phyloP scores from a whole-genome alignment of 2,329 filamentous ascomycete genomes.

The Stenocarpella maydis region DNA sequence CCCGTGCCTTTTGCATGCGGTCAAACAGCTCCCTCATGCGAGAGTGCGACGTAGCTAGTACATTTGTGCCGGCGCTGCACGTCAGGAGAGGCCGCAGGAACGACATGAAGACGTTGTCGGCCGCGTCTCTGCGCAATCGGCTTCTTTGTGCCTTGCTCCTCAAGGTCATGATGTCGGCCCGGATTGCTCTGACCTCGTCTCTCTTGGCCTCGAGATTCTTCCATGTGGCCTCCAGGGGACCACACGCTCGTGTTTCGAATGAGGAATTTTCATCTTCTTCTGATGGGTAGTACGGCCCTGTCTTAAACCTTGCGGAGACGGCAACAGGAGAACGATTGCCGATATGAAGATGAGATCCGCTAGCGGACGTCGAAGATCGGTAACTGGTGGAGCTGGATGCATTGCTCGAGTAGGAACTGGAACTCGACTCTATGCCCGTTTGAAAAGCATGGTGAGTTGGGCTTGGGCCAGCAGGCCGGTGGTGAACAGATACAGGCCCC shows the following conservation, averaged over 20 bases:
- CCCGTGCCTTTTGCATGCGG: slow-evolving; percentile 25
- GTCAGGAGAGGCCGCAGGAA: slow-evolving; percentile 13
- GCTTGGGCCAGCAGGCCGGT: slow-evolving; percentile 9
- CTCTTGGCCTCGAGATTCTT: slow-evolving; percentile 40
- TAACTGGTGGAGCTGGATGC: slow-evolving; percentile 9
- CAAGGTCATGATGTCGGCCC: slow-evolving; percentile 9
- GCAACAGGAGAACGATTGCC: background rate
- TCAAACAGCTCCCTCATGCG: slow-evolving; percentile 23
- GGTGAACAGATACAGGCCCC: background rate
- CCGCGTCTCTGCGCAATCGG: slow-evolving; percentile 14
- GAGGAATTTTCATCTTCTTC: background rate
- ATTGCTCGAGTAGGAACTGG: background rate
- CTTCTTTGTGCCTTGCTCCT: slow-evolving; percentile 11
- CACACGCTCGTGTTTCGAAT: background rate
- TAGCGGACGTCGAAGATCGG: background rate
- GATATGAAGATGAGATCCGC: slow-evolving; percentile 10
- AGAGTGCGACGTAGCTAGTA: background rate
- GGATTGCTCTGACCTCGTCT: slow-evolving; percentile 33
- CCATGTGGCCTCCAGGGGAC: slow-evolving; percentile 15
- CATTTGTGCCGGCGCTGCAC: background rate
- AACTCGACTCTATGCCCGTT: background rate
- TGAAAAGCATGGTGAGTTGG: background rate
- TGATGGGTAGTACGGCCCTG: background rate
- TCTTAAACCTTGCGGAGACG: background rate
- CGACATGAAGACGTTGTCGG: slow-evolving; percentile 34